These are phyloP conservation scores for Entomophthora muscae DNA, from an alignment of 371 early-diverging fungal species.

Conservation along the genomic window DNA sequence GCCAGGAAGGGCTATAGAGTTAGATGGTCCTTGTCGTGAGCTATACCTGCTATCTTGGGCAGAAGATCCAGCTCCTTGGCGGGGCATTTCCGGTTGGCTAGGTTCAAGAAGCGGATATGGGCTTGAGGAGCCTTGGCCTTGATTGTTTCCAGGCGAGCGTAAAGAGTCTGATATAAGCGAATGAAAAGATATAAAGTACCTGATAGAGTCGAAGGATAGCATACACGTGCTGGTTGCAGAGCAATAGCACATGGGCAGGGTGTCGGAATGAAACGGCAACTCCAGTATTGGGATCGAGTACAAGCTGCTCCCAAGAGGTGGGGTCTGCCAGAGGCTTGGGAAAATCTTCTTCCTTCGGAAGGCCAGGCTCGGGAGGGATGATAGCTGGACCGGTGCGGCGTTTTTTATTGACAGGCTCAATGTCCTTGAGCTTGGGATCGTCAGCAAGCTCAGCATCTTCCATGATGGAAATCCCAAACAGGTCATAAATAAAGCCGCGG, in stretches of 20 bases:
- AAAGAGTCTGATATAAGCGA: constrained; percentile 19
- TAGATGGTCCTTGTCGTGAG: background rate
- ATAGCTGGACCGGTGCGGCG: constrained; percentile 7
- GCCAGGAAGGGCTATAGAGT: constrained; percentile 18
- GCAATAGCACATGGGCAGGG: background rate
- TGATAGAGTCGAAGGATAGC: constrained; percentile 77
- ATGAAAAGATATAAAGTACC: constrained; percentile 20
- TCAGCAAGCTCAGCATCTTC: background rate
- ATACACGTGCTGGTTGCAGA: constrained; percentile 22
- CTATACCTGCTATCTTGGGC: constrained; percentile 26
- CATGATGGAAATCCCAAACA: constrained; percentile 37
- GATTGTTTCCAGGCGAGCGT: constrained; percentile 58
- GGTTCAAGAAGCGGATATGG: constrained; percentile 13
- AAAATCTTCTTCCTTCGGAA: background rate
- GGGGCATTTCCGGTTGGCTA: constrained; percentile 14
- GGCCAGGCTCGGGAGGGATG: background rate
- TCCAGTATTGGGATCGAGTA: background rate
- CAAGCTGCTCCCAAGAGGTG: background rate
- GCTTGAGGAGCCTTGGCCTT: constrained; percentile 42
- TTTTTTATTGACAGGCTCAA: constrained; percentile 10
- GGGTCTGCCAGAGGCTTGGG: background rate
- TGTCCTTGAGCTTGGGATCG: background rate
- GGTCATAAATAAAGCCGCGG: constrained; percentile 44
- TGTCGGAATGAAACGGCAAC: background rate
- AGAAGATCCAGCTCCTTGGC: constrained; percentile 68